phyloP scores from a whole-genome alignment of 768 basidiomycete genomes.

The Cytidiella melzeri region DNA sequence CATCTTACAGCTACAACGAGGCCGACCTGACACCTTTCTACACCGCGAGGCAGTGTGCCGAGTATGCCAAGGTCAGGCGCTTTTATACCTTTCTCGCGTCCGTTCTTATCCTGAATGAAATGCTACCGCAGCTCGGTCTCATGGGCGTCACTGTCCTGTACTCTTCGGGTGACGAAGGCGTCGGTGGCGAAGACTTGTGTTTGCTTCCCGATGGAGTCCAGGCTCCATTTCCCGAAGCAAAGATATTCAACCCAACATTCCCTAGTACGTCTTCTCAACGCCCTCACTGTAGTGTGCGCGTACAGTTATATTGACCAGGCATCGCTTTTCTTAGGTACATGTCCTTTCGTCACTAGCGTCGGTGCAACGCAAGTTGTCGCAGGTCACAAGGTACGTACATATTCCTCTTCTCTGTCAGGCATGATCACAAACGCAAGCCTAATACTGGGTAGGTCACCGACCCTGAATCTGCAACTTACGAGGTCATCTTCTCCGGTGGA shows the following conservation, averaged over 20 bases:
- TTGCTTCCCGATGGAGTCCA: constrained; percentile 24
- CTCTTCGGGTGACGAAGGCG: constrained; percentile 39
- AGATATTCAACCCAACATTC: constrained; percentile 6
- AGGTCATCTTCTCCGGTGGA: constrained; percentile 33
- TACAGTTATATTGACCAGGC: too few species aligned
- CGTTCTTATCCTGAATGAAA: too few species aligned
- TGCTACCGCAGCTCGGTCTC: constrained; percentile 25
- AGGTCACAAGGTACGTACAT: constrained; percentile 16
- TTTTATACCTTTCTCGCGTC: background rate
- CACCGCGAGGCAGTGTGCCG: constrained; percentile 35
- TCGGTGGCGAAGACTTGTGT: constrained; percentile 29
- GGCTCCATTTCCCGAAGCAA: background rate
- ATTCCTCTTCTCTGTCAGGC: background rate
- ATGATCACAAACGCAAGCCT: too few species aligned
- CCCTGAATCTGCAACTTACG: constrained; percentile 33
- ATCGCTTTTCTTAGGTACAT: constrained; percentile 17
- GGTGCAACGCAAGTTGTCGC: constrained; percentile 34
- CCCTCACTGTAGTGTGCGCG: too few species aligned
- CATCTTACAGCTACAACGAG: constrained; percentile 36
- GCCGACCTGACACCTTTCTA: constrained; percentile 30
- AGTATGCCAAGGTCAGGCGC: constrained; percentile 36
- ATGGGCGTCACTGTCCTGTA: constrained; percentile 35
- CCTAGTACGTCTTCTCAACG: background rate
- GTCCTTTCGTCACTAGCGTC: constrained; percentile 35
- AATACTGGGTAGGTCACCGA: constrained; percentile 24